Evolutionary conservation across 805 yeast genomes (phyloP), one percentile per base, ranked within the genome.

Genomic region (Pichia phayaonensis): DNA sequence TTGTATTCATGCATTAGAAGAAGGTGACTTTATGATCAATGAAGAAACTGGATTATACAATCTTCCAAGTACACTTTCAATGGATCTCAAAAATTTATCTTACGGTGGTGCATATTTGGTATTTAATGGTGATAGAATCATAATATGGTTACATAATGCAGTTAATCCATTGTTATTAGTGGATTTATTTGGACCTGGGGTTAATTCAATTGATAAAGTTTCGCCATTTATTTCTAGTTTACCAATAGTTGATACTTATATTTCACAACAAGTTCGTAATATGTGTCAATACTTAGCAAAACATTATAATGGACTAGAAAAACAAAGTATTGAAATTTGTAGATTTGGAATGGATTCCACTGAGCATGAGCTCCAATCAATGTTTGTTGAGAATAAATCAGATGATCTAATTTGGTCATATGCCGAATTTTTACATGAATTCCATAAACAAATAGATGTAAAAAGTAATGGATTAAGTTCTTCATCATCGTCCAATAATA

Each of bases 91-190:
- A 42, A 60, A 65, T 40, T 60, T 78, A 48, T 69, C 80, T 52
- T 72, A 76, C 48, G 88, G 89, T 42, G 95, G 96, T 8, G 90
- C 86, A 10, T 89, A 86, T 65, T 62, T 94, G 44, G 66, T 85
- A 21, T 90, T 86, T 70, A 80, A 87, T 59, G 92, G 95, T 20
- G 71, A 70, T 22, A 60, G 68, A 15, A 71, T 82, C 4, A 72
- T 72, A 47, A 69, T 90, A 38, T 84, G 86, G 81, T 70, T 90
- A 41, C 88, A 86, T 64, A 78, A 78, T 20, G 76, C 79, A 42
- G 86, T 86, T 0, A 81, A 84, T 56, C 80, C 84, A 11, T 65
- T 80, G 51, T 71, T 94, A 23, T 59, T 90, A 36, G 72, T 77
- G 55, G 97, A 90, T 64, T 66, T 94, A 50, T 82, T 92, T 60